Base-by-base conservation (phyloP, 106 monocot genomes). In the Dendrobium chrysotoxum region DNA sequence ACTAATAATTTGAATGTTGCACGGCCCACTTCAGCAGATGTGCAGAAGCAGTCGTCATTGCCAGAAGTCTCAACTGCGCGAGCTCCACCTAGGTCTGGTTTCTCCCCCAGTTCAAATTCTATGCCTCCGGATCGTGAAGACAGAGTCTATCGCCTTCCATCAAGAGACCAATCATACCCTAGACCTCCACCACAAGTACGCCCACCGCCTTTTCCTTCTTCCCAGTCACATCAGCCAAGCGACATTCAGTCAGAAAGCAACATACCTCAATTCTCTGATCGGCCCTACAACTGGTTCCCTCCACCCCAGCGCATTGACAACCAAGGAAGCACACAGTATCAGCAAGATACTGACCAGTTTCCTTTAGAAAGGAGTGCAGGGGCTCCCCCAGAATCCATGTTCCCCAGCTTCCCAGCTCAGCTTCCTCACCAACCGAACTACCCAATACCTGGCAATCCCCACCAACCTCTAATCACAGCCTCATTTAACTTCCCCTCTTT, bases 51-150 rank as follows among this genome's bases (percentile, higher is more conserved):
- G 58, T 83, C 88, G 16, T 45, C 83, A 35, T 81, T 77, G 26
- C 90, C 88, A 40, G 96, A 96, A 80, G 75, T 83, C 25, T 96
- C 96, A 13, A 92, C 94, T 28, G 92, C 90, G 6, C 86, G 88
- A 58, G 94, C 88, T 76, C 90, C 89, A 23, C 28, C 83, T 30
- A 86, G 86, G 76, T 72, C 89, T 17, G 83, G 78, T 28, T 89
- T 92, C 42, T 92, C 92, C 5, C 89, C 95, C 65, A 89, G 70
- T 66, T 87, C 88, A 17, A 89, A 75, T 70, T 86, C 91, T 75
- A 94, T 89, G 76, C 20, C 75, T 28, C 88, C 74, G 73, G 96
- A 96, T 61, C 87, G 83, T 17, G 93, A 91, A 8, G 93, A 93
- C 12, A 80, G 79, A 26, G 20, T 50, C 46, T 85, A 84, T 23